These are phyloP conservation scores for Arthrocladium fulminans DNA, from an alignment of 2,329 filamentous ascomycete species.

Conservation along the genomic window DNA sequence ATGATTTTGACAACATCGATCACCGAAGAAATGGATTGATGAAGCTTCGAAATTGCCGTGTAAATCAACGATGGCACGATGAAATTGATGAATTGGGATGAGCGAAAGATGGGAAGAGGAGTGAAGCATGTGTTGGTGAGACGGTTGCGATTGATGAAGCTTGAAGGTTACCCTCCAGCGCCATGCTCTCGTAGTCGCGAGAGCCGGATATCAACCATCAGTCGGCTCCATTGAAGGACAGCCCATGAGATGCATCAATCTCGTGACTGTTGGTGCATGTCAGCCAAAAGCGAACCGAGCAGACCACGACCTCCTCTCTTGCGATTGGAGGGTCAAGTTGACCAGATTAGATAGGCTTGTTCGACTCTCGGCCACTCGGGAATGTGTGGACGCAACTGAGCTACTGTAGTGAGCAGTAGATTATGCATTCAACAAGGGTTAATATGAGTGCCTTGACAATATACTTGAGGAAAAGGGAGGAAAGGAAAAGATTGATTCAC, in stretches of 20 bases:
- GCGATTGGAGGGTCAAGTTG: constrained; percentile 8
- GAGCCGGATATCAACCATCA: background rate
- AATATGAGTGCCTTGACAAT: constrained; percentile 16
- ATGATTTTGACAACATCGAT: constrained; percentile 22
- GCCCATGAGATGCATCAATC: constrained; percentile 1
- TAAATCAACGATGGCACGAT: background rate
- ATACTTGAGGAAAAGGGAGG: constrained; percentile 9
- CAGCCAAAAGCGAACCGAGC: constrained; percentile 19
- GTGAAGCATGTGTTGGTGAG: too few species aligned
- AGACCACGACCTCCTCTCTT: constrained; percentile 10
- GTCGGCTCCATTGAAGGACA: background rate
- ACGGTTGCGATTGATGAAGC: background rate
- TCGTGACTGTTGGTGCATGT: constrained; percentile 9
- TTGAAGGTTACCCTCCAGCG: background rate
- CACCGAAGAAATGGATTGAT: constrained; percentile 18
- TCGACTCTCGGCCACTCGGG: constrained; percentile 15
- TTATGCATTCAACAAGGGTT: constrained; percentile 18
- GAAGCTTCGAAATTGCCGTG: constrained; percentile 23
- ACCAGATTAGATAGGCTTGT: constrained; percentile 16
- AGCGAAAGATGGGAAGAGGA: background rate
- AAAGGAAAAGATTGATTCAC: background rate
- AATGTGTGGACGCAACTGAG: constrained; percentile 17
- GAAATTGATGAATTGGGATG: background rate
- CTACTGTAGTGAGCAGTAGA: constrained; percentile 8
- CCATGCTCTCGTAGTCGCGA: background rate